phyloP scores from a whole-genome alignment of 305 asterid species.

The Withania somnifera region DNA sequence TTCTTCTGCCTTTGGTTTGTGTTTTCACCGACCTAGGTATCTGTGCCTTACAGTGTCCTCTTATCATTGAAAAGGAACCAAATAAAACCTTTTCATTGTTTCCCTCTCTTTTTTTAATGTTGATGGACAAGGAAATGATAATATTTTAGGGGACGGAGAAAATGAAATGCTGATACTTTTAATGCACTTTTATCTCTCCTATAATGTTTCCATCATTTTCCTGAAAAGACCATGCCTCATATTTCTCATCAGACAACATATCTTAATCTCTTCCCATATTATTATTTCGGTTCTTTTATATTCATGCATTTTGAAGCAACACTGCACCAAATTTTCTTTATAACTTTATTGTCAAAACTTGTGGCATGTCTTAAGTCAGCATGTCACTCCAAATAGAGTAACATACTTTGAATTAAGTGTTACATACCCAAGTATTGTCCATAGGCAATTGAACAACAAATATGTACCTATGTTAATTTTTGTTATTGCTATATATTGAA shows the following conservation, averaged over 20 bases:
- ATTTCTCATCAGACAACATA: neutral
- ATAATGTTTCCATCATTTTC: neutral
- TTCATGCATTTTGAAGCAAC: neutral
- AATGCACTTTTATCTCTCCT: neutral
- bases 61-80: neutral
- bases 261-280: neutral
- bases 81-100: neutral
- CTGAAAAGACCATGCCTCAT: neutral
- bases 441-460: neutral
- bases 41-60: neutral
- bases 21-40: neutral
- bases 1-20: neutral
- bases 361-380: neutral
- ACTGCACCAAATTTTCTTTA: neutral
- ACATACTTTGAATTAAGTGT: neutral
- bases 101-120: neutral
- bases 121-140: neutral
- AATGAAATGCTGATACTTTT: neutral
- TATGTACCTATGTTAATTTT: neutral
- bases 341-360: neutral
- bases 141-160: neutral
- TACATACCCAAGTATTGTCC: neutral
- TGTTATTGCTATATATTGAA: no score
- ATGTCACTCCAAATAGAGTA: neutral
- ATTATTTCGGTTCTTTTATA: neutral